Conservation (phyloP, 345 rosid species). For the Pugionium cornutum region DNA sequence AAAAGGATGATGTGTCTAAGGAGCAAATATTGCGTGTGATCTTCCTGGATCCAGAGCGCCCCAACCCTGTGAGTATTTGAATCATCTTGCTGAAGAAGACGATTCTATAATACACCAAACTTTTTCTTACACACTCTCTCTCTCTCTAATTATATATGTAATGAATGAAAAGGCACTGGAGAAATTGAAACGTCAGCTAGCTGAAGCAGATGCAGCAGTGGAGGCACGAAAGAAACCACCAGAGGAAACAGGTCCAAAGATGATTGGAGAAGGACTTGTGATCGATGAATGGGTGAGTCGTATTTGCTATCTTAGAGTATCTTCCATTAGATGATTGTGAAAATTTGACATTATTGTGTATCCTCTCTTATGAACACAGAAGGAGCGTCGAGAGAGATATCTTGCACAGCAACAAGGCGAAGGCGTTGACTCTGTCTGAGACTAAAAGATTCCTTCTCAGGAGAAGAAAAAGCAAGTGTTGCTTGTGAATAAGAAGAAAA, state of each 20-base stretch:
- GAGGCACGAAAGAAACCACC: constrained; percentile 83
- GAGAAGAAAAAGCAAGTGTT: neutral
- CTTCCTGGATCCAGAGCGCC: constrained; percentile 75
- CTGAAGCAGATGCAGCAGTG: constrained; percentile 85
- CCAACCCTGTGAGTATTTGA: constrained; percentile 64
- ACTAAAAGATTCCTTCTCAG: constrained; percentile 12
- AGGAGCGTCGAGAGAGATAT: constrained; percentile 94
- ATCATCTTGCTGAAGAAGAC: neutral
- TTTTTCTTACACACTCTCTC: constrained; percentile 19
- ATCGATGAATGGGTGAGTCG: constrained; percentile 97
- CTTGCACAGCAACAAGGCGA: constrained; percentile 82
- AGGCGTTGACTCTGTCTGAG: constrained; percentile 70
- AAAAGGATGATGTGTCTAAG: constrained; percentile 72
- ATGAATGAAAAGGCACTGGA: constrained; percentile 58
- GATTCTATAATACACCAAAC: neutral
- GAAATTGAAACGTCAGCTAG: constrained; percentile 82
- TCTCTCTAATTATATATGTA: neutral
- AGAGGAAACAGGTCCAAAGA: constrained; percentile 76
- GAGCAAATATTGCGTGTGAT: constrained; percentile 86
- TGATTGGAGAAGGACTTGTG: constrained; percentile 98
- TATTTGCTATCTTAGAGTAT: neutral
- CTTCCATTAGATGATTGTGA: neutral
- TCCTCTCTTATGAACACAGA: constrained; percentile 43
- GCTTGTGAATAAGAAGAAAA: constrained; percentile 21
- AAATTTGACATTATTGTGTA: constrained; percentile 2